Evolutionary conservation across 805 yeast species (phyloP), one percentile per base, ranked within the genome.

Genomic region (Kazachstania taianensis): DNA sequence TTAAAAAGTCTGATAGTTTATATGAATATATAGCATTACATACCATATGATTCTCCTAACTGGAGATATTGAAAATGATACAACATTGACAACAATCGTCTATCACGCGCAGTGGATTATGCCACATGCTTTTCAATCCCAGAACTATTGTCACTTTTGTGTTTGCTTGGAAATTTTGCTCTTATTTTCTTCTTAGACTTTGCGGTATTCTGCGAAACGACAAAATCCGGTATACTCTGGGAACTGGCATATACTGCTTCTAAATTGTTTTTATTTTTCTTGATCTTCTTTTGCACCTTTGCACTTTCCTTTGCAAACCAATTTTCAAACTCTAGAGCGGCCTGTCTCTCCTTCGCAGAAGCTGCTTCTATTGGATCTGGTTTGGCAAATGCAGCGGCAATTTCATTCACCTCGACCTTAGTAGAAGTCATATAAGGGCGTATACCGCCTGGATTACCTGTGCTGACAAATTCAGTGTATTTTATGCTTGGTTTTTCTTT

Each of bases 241-340:
- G 49, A 39, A n/a, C 49, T 45, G 14, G 39, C 30, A 30, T 47
- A 50, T 16, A 49, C 31, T 2, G 39, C 41, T 16, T 43, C 31
- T 3, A 50, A 14, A 15, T 36, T 28, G 17, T 26, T 43, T 13
- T 35, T 40, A 34, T 35, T 37, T 8, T 32, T 33, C 27, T 43
- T 42, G 37, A 61, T 44, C 37, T 62, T 62, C 18, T 49, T 50
- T 51, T 80, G 89, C 6, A 79, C 80, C 35, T 70, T 65, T n/a
- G 65, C 65, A 37, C 84, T 69, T 50, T 86, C 95, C 44, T 73
- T 75, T 25, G 73, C 80, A 87, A 94, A 86, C 96, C 96, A 86
- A 41, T 63, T 69, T 20, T 78, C 86, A 62, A 86, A 86, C 50
- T 78, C 85, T 49, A 82, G 83, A 43, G 86, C 95, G 44, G 78